Evolutionary conservation across 2,329 filamentous ascomycete genomes (phyloP), one percentile per base, ranked within the genome.

Genomic region (Cercospora nicotianae): DNA sequence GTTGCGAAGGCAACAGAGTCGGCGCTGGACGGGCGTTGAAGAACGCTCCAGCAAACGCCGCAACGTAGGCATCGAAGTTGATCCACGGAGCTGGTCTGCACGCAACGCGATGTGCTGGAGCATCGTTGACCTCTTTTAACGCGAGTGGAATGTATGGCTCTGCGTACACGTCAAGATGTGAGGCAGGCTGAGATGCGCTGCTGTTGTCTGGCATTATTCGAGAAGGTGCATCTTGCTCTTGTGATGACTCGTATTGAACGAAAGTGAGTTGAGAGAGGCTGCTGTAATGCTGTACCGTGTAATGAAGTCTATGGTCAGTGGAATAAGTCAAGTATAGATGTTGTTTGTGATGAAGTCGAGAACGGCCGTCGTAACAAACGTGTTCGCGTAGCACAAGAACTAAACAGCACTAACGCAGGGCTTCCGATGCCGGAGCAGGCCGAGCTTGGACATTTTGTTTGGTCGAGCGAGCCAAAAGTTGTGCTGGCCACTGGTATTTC

Each of bases 161-260:
- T 9, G 74, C 74, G 33, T 75, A 74, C 10, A 73, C 68, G 62
- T 75, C 73, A 28, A 72, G 55, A 3, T 31, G 28, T 3, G 55
- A 59, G 18, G n/a, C 18, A 20, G 28, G 28, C 30, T 59, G 28
- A 36, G 55, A 30, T 8, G 26, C 23, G 18, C 23, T 33, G 30
- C 55, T 58, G 18, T 3, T 30, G 16, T 58, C 55, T 58, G 55
- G n/a, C 55, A 59, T 59, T 36, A 36, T 33, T 20, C 26, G 55
- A 20, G 28, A 9, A 12, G 13, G 10, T 28, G 55, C 55, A 59
- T 59, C 20, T 28, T 53, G 48, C 20, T 59, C n/a, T 31, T 23
- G 55, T n/a, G 10, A 6, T 12, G 5, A n/a, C n/a, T 59, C 16
- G 31, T 12, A 9, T 5, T 2, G 7, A 30, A n/a, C 13, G n/a